Base-by-base conservation (phyloP, 352 stramenopile species). In the Pythium insidiosum region DNA sequence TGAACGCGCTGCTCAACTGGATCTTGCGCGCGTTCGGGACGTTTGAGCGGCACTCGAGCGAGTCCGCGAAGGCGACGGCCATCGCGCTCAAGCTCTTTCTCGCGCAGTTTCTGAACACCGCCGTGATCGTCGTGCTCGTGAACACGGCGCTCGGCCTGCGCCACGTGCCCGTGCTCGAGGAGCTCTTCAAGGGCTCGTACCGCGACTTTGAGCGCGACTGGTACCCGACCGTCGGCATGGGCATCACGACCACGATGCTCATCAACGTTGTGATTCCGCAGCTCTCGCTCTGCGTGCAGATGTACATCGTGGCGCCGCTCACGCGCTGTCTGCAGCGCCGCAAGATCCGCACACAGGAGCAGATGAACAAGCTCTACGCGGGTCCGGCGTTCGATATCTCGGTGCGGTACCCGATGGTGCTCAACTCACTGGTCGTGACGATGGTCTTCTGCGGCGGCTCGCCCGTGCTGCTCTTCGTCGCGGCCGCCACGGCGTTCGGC, bases 401-500 rank as follows among this genome's bases (percentile, higher is more conserved):
- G 6, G 22, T 58, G 19, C 62, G 68, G 19, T 84, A 84, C 38
- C 65, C 71, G 6, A 67, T 81, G 53, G 55, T 84, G 18, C 57
- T 81, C 21, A 84, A 84, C 50, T 77, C 66, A 0, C 39, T 84
- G 25, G 53, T 89, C 38, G 79, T 94, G 34, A 91, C 82, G 4
- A 72, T 92, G 44, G 50, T 84, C 12, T 94, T 93, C 45, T 83
- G 70, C 25, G 82, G 80, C 16, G 79, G 80, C 12, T 88, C 80
- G 13, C 82, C 82, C 0, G 50, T 92, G 2, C 38, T 94, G 42
- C 63, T 94, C 11, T 87, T 88, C 36, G 83, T 90, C 30, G 82
- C 73, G 3, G 52, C 76, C 4, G 20, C 88, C 19, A 73, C 80
- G 0, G 72, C 70, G 13, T 64, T 56, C 12, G 61, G 62, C 9